A percentile compares a stretch with the other conserved stretches of the same genome.
Conservation (phyloP, 129 eudicot species). For the Pittosporum tobira region DNA sequence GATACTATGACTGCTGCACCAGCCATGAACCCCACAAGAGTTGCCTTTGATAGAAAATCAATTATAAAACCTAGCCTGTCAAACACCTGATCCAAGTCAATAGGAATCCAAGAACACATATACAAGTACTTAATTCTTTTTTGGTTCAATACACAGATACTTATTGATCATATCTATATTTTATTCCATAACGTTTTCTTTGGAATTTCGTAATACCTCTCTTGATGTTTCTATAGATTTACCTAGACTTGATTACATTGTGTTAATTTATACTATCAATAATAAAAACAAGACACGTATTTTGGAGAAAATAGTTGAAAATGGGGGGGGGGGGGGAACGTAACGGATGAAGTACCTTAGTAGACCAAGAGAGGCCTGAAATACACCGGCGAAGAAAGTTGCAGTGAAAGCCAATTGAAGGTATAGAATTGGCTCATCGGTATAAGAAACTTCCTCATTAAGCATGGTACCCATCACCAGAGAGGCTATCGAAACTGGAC, state of each 20-base stretch:
- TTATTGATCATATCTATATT: too few species aligned
- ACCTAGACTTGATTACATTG: too few species aligned
- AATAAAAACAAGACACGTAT: too few species aligned
- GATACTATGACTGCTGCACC: constrained; percentile 98
- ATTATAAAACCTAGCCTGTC: constrained; percentile 90
- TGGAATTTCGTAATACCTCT: too few species aligned
- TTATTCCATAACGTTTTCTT: too few species aligned
- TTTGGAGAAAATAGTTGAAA: too few species aligned
- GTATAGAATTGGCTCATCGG: constrained; percentile 54
- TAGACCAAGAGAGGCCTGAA: constrained; percentile 83
- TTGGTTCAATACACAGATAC: too few species aligned
- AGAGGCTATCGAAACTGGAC: constrained; percentile 97
- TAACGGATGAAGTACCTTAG: too few species aligned
- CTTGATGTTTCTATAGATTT: too few species aligned
- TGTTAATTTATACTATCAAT: too few species aligned
- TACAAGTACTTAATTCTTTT: too few species aligned
- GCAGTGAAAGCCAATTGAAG: constrained; percentile 89
- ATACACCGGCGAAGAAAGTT: constrained; percentile 89
- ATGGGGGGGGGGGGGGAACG: too few species aligned
- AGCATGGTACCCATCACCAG: constrained; percentile 99
- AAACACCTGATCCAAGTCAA: constrained; percentile 2
- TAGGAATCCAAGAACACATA: not conserved
- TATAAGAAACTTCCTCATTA: constrained; percentile 53
- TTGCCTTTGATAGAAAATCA: constrained; percentile 94
- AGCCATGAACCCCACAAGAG: constrained; percentile 94